Evolutionary conservation across 2,329 filamentous ascomycete genomes (phyloP).

Genomic region (Alternaria ethzedia): DNA sequence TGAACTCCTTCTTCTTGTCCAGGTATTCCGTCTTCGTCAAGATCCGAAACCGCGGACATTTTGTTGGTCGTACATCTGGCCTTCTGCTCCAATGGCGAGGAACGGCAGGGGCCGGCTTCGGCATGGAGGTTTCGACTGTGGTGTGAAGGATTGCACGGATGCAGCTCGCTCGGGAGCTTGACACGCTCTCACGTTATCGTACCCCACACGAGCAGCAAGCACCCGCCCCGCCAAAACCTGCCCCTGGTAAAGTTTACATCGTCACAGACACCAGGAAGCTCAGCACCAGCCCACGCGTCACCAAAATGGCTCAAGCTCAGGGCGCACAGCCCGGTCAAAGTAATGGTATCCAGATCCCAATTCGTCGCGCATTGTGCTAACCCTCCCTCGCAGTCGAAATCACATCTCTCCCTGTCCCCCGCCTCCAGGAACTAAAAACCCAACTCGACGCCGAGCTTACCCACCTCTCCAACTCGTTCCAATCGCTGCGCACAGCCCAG

Average conservation of each 20-base stretch:
- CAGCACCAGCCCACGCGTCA: not conserved
- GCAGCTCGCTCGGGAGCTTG: constrained; percentile 2
- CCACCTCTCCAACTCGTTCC: constrained; percentile 88
- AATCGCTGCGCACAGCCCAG: constrained; percentile 88
- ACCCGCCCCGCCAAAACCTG: constrained; percentile 30
- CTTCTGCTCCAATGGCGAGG: not conserved
- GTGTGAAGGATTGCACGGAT: not conserved
- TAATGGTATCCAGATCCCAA: constrained; percentile 11
- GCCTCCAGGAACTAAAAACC: constrained; percentile 91
- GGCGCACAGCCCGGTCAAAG: constrained; percentile 37
- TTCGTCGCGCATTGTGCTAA: constrained; percentile 9
- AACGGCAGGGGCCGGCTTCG: not conserved
- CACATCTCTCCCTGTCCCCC: constrained; percentile 78
- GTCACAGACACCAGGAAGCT: constrained; percentile 6
- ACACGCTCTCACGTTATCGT: constrained; percentile 32
- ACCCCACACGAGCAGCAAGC: constrained; percentile 12
- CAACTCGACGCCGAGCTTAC: constrained; percentile 96
- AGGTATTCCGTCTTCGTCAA: constrained; percentile 9
- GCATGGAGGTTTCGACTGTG: not conserved
- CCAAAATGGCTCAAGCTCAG: constrained; percentile 32
- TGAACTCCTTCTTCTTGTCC: constrained; percentile 7
- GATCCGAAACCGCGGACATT: not conserved
- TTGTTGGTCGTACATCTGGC: not conserved
- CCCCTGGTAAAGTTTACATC: constrained; percentile 18
- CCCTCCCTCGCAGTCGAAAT: constrained; percentile 62